A percentile compares a stretch with the other conserved stretches of the same genome.
These are phyloP conservation scores for Thermomyces lanuginosus DNA, from an alignment of 2,329 filamentous ascomycete genomes.

Conservation along the genomic window DNA sequence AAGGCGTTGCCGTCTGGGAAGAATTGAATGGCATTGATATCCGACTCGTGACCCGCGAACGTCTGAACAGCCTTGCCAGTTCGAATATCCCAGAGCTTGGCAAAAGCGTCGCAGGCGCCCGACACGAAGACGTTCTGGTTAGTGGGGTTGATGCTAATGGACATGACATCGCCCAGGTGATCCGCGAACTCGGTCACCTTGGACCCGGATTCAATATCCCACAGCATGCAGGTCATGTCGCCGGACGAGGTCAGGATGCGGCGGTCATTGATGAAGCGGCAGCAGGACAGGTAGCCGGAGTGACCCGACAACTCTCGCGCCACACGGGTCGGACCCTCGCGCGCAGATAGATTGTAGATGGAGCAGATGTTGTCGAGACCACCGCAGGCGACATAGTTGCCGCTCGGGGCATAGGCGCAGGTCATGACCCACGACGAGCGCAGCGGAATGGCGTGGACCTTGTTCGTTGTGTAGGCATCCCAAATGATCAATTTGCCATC, in stretches of 20 bases:
- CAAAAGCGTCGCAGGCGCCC: slow-evolving; percentile 96
- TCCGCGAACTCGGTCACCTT: slow-evolving; percentile 98
- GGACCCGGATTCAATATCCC: slow-evolving; percentile 95
- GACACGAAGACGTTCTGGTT: slow-evolving; percentile 99
- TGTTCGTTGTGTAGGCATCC: slow-evolving; percentile 99
- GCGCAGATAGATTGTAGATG: slow-evolving; percentile 95
- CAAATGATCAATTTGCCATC: slow-evolving; percentile 99
- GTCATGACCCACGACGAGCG: slow-evolving; percentile 99
- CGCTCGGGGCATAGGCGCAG: slow-evolving; percentile 93
- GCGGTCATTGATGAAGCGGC: slow-evolving; percentile 95
- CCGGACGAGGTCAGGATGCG: slow-evolving; percentile 95
- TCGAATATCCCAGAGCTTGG: slow-evolving; percentile 97
- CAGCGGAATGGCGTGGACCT: slow-evolving; percentile 94
- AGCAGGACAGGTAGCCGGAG: slow-evolving; percentile 94
- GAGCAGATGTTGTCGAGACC: slow-evolving; percentile 99
- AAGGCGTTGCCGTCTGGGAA: slow-evolving; percentile 98
- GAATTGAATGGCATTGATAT: slow-evolving; percentile 99
- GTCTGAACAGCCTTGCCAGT: slow-evolving; percentile 97
- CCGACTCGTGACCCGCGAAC: slow-evolving; percentile 93
- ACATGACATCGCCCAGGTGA: slow-evolving; percentile 98
- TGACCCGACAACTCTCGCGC: slow-evolving; percentile 91
- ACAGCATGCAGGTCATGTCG: slow-evolving; percentile 99
- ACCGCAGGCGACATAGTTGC: slow-evolving; percentile 96
- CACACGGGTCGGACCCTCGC: slow-evolving; percentile 92
- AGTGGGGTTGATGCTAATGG: slow-evolving; percentile 96